These are phyloP conservation scores for Panellus pusillus DNA, from an alignment of 768 basidiomycete species.

Conservation along the genomic window DNA sequence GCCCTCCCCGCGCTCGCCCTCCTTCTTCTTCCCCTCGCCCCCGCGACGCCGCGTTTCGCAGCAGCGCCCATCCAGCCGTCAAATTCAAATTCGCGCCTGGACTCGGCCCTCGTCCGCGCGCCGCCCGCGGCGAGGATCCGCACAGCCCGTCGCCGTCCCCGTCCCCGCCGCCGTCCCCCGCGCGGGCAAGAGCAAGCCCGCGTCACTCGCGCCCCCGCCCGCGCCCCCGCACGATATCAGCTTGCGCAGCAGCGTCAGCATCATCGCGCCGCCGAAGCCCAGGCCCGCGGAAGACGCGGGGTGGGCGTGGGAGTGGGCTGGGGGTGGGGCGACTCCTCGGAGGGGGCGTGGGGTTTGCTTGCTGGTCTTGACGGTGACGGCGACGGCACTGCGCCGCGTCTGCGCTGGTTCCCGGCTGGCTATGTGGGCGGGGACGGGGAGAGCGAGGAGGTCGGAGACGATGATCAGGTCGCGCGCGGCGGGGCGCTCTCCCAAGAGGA, in stretches of 20 bases:
- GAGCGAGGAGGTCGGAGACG: background rate
- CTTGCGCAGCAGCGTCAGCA: background rate
- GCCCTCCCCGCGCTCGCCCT: too few species aligned
- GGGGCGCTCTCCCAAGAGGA: slow-evolving; percentile 9
- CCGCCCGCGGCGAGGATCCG: background rate
- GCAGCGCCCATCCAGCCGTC: background rate
- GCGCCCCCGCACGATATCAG: background rate
- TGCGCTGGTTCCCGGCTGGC: background rate
- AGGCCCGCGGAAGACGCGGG: background rate
- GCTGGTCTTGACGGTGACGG: background rate
- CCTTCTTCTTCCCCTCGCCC: too few species aligned
- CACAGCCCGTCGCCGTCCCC: slow-evolving; percentile 10
- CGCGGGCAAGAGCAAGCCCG: background rate
- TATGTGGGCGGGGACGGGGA: background rate
- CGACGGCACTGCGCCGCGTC: background rate
- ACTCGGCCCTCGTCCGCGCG: background rate
- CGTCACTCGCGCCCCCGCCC: slow-evolving; percentile 6
- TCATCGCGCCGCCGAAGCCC: background rate
- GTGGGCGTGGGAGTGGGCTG: slow-evolving; percentile 21
- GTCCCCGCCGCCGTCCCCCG: background rate
- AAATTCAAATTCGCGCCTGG: background rate
- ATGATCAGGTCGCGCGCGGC: background rate
- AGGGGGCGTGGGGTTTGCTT: background rate
- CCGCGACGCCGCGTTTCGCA: background rate
- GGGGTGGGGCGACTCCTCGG: slow-evolving; percentile 20